phyloP scores from a whole-genome alignment of 2,329 filamentous ascomycete species.

The Hirsutella thompsonii region DNA sequence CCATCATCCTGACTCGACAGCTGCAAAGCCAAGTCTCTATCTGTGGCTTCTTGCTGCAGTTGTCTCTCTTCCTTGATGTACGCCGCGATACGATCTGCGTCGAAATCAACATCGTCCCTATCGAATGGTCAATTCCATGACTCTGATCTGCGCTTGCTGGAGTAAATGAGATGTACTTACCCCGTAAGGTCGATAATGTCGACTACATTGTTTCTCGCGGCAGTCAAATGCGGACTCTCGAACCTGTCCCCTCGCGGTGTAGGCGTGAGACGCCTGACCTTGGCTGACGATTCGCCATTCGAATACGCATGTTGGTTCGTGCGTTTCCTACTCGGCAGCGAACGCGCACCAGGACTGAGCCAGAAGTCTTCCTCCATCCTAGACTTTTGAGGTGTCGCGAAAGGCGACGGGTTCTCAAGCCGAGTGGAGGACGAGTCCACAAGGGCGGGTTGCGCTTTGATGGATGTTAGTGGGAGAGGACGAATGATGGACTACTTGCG shows the following conservation, averaged over 20 bases:
- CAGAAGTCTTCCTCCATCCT: constrained; percentile 1
- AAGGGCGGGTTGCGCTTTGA: neutral
- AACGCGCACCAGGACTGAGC: constrained; percentile 7
- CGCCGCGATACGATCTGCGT: constrained; percentile 15
- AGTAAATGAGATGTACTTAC: constrained; percentile 10
- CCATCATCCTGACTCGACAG: constrained; percentile 11
- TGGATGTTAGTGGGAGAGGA: neutral
- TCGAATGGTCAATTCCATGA: constrained; percentile 7
- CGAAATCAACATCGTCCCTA: constrained; percentile 20
- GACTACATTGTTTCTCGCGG: constrained; percentile 5
- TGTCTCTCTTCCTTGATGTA: constrained; percentile 22
- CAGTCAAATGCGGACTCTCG: neutral
- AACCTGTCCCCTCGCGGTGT: neutral
- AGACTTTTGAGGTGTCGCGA: constrained; percentile 10
- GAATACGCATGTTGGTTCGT: constrained; percentile 9
- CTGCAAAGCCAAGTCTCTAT: constrained; percentile 14
- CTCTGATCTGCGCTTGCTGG: neutral
- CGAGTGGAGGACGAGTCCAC: neutral
- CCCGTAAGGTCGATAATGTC: constrained; percentile 30
- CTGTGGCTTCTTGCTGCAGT: constrained; percentile 14
- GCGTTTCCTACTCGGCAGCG: constrained; percentile 18
- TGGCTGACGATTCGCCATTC: constrained; percentile 9
- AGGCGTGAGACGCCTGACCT: constrained; percentile 21
- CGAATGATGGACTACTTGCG: too few relatives aligned
- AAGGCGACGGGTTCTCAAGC: constrained; percentile 3